Base-by-base conservation (phyloP, 2,329 filamentous ascomycete genomes). In the Chaetomiaceae sp. region DNA sequence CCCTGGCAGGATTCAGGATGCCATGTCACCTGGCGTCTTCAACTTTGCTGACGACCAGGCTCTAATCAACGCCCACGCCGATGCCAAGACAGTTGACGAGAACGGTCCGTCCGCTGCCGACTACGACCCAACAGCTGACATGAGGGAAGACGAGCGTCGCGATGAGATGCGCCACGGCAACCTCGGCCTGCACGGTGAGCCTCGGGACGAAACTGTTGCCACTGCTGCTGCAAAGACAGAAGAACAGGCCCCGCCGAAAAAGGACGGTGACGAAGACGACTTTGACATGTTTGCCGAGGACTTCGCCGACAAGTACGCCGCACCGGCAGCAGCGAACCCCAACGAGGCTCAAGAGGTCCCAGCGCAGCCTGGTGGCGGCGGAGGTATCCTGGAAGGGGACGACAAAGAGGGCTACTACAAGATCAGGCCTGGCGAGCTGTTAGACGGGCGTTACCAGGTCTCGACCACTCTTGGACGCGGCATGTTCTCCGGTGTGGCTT, bases 401-500 rank as follows among this genome's bases (percentile, higher is more conserved):
- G 93, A 97, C 62, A 82, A 85, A 42, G 89, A 98, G 60, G 93
- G 91, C 6, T 97, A 97, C 64, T 98, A 97, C 73, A 94, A 93
- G 66, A 83, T 96, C 48, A 88, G 94, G 47, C 81, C 89, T 33
- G 90, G 91, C 60, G 93, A 98, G 70, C 71, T 97, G 42, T 75
- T 98, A 52, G 86, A 95, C 57, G 83, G 83, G 24, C 85, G 89
- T 27, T 97, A 97, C 65, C 87, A 93, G 62, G 81, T 98, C 26
- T 85, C 91, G 63, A 81, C 90, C 48, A 84, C 84, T 42, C 75
- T 98, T 18, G 93, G 93, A 53, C 89, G 88, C 66, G 93, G 93
- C 58, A 95, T 96, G 77, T 98, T 96, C 64, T 95, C 93, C 0
- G 89, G 88, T 8, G 93, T 98, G n/a, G 88, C 93, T 43, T 83